Evolutionary conservation across 169 alveolate species (phyloP).

Genomic region (Plasmodium coatneyi): DNA sequence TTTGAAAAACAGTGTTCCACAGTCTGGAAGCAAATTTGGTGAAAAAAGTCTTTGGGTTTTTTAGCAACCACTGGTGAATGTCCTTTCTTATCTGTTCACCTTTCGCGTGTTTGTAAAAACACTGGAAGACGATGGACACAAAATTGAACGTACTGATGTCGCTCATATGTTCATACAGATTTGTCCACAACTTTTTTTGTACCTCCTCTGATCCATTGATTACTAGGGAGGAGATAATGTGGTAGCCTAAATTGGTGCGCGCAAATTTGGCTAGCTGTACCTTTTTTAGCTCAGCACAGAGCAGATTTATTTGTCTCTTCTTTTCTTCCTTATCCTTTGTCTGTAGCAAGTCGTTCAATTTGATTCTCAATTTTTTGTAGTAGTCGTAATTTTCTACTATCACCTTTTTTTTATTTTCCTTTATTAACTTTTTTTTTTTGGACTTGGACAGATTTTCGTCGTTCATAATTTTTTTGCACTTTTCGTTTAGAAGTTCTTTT

Average conservation of each 20-base stretch:
- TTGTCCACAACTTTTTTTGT: conserved; percentile 53
- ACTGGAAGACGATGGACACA: conserved; percentile 61
- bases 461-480: conserved; percentile 51
- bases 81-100: conserved; percentile 27
- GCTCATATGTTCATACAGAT: not conserved
- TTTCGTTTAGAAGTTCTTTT: conserved; percentile 17
- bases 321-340: conserved; percentile 43
- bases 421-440: conserved; percentile 56
- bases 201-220: conserved; percentile 41
- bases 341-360: conserved; percentile 45
- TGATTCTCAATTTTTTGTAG: conserved; percentile 44
- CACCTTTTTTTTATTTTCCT: conserved; percentile 49
- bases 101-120: conserved; percentile 67
- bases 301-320: conserved; percentile 7
- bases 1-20: conserved; percentile 67
- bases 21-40: conserved; percentile 68
- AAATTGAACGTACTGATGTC: conserved; percentile 27
- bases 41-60: conserved; percentile 28
- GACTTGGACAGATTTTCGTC: conserved; percentile 71
- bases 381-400: conserved; percentile 58
- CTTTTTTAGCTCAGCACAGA: conserved; percentile 33
- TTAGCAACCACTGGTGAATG: conserved; percentile 26
- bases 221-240: conserved; percentile 40
- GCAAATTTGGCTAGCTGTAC: conserved; percentile 34
- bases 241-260: conserved; percentile 69